Evolutionary conservation across 495 filamentous ascomycete species (phyloP), one percentile per base, ranked within the genome.

Genomic region (Tuber umbilicatum): DNA sequence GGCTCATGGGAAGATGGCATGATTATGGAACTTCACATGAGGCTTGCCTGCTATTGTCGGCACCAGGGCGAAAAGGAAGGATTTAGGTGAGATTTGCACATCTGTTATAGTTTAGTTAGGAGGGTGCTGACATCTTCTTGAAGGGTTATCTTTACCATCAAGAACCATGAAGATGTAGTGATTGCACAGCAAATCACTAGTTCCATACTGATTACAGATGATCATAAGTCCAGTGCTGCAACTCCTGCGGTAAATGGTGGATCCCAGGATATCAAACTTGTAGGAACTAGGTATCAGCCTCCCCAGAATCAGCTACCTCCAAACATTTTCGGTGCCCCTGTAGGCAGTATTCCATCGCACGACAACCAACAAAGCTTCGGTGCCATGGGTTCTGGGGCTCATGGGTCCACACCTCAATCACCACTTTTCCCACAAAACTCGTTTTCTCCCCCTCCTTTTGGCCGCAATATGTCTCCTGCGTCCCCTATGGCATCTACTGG

Each of bases 41-140:
- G 94, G n/a, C 97, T 98, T 79, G 92, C 94, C 6, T 98, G 94
- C 83, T 98, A 98, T 84, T 97, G 94, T 83, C 89, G 94, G 5
- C 94, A 98, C 82, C 94, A 97, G 74, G 87, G 89, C 50, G 94
- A 98, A 84, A 97, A 97, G 81, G 84, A 90, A 73, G 94, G 94
- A 3, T 98, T 97, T 79, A 91, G 92, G 85, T 88, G 82, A 74
- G 86, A 43, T 69, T 60, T 83, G 68, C 70, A 73, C 42, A 60
- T 38, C 41, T 23, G 45, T 43, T 43, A 47, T 38, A 42, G 43
- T 37, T 38, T 64, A 64, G 69, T 37, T 71, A 35, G 42, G 71
- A 72, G 42, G 55, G 37, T 74, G 69, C 73, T 71, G 74, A 78
- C 60, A 55, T 67, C 27, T 7, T 3, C 77, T 77, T 68, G 31